Evolutionary conservation across 441 rosid species (phyloP).

Genomic region (Jatropha multifida): DNA sequence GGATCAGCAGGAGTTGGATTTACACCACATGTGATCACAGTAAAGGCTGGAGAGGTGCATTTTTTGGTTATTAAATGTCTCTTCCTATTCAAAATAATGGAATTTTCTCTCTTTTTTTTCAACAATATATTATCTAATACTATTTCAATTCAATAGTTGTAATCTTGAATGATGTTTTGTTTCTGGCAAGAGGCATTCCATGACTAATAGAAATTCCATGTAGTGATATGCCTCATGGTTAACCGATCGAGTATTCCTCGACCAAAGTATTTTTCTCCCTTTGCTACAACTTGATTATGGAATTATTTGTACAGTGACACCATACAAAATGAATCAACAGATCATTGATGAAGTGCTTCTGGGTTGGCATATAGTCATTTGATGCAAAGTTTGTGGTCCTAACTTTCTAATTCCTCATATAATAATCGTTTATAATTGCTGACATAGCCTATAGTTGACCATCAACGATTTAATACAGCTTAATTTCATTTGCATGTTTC

Average conservation of each 20-base stretch:
- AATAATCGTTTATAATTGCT: not conserved
- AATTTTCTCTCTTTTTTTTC: not conserved
- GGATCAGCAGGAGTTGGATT: conserved; percentile 65
- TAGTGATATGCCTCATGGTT: not conserved
- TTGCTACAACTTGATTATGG: not conserved
- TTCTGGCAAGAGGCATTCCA: not conserved
- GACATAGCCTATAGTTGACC: not conserved
- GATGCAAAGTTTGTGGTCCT: not conserved
- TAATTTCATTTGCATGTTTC: not conserved
- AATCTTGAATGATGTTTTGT: not conserved
- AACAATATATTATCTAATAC: not conserved
- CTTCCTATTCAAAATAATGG: not conserved
- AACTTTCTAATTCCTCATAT: not conserved
- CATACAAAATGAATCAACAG: not conserved
- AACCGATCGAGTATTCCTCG: not conserved
- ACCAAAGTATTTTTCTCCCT: not conserved
- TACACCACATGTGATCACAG: conserved; percentile 70
- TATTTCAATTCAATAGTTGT: not conserved
- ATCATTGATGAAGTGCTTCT: not conserved
- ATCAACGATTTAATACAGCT: not conserved
- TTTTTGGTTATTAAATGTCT: not conserved
- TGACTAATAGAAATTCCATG: not conserved
- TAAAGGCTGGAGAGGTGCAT: conserved; percentile 75
- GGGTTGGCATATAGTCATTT: not conserved
- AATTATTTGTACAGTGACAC: no score